Conservation (phyloP, 768 basidiomycete genomes). For the Crepidotus variabilis region DNA sequence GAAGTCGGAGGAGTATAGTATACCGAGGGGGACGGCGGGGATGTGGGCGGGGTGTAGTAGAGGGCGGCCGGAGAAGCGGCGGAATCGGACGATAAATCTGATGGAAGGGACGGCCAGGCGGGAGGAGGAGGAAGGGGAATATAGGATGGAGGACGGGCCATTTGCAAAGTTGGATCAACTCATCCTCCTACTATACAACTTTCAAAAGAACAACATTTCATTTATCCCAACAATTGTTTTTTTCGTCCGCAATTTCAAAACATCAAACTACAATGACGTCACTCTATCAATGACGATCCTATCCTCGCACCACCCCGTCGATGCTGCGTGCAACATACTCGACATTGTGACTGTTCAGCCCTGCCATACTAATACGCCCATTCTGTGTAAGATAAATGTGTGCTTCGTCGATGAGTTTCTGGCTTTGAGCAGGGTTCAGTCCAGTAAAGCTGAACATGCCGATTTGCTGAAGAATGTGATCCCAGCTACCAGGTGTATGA, state of each 20-base stretch:
- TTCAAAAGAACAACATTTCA: too few relatives aligned
- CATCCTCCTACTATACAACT: not conserved
- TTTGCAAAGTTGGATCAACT: not conserved
- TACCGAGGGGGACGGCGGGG: constrained; percentile 22
- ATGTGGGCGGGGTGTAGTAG: constrained; percentile 32
- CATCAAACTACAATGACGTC: constrained; percentile 31
- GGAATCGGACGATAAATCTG: constrained; percentile 27
- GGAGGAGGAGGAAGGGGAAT: constrained; percentile 33
- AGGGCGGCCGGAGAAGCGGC: constrained; percentile 28
- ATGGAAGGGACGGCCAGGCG: constrained; percentile 29
- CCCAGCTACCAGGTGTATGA: constrained; percentile 90
- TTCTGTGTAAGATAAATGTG: constrained; percentile 87
- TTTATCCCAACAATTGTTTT: not conserved
- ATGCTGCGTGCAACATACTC: constrained; percentile 67
- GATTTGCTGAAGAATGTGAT: constrained; percentile 94
- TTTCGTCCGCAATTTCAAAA: constrained; percentile 6
- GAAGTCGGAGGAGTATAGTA: constrained; percentile 37
- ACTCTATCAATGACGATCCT: constrained; percentile 25
- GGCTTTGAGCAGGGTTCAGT: constrained; percentile 60
- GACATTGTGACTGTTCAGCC: constrained; percentile 79
- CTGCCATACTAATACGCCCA: constrained; percentile 94
- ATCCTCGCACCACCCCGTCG: constrained; percentile 56
- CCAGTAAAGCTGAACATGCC: constrained; percentile 99
- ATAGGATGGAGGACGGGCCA: constrained; percentile 18
- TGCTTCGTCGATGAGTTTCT: constrained; percentile 61